Percentiles rank a stretch among this genome's conserved stretches.
Conservation (phyloP, 2,329 filamentous ascomycete species). For the Claviceps sp. region DNA sequence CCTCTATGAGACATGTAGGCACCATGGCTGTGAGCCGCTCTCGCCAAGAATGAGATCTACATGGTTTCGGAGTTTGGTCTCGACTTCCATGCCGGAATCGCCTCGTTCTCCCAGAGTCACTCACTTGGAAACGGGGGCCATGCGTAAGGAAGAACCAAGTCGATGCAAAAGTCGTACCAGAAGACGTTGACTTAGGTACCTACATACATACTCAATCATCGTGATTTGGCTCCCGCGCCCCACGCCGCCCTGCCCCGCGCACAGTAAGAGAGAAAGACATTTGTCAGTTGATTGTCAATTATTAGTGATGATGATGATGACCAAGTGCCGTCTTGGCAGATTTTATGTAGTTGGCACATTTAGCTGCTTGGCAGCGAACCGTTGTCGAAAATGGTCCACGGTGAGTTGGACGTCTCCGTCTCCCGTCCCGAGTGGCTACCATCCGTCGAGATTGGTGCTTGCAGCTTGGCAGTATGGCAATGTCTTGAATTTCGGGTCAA, state of each 20-base stretch:
- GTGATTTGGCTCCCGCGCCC: background rate
- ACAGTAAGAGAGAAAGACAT: background rate
- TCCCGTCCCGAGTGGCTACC: background rate
- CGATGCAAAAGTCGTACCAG: background rate
- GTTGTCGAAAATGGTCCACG: background rate
- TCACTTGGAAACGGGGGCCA: background rate
- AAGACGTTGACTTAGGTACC: background rate
- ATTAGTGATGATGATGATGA: background rate
- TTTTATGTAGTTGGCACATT: background rate
- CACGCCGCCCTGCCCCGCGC: background rate
- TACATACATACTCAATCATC: background rate
- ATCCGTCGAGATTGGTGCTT: background rate
- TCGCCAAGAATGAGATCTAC: background rate
- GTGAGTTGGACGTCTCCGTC: background rate
- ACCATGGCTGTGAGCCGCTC: background rate
- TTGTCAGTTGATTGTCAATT: background rate
- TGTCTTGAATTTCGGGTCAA: background rate
- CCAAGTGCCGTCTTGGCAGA: slow-evolving; percentile 4
- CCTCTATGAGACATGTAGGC: background rate
- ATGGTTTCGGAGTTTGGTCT: background rate
- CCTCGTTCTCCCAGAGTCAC: background rate
- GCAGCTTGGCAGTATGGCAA: slow-evolving; percentile 2
- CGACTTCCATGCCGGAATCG: background rate
- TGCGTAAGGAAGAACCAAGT: background rate
- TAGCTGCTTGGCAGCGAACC: background rate